Evolutionary conservation across 306 rosid species (phyloP).

Genomic region (Oxytropis ochrocephala): DNA sequence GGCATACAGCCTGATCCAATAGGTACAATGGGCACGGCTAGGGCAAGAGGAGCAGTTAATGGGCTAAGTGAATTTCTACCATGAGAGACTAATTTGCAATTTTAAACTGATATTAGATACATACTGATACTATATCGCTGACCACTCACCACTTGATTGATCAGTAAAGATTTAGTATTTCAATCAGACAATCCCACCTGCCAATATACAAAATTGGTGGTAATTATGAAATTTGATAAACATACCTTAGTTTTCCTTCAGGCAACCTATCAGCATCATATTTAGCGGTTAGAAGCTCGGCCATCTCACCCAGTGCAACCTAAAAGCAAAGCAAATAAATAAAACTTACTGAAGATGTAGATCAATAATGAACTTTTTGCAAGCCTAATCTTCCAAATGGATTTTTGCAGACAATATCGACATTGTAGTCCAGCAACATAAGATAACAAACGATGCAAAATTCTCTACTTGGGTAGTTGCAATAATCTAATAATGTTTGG

Average conservation of each 20-base stretch:
- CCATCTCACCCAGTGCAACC: conserved; percentile 96
- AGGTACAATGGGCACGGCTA: neutral
- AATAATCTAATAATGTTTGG: conserved; percentile 15
- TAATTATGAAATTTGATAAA: neutral
- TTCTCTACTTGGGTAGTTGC: neutral
- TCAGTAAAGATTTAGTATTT: neutral
- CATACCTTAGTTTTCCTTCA: conserved; percentile 77
- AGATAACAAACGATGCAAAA: conserved; percentile 11
- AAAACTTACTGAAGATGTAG: neutral
- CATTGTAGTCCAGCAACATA: neutral
- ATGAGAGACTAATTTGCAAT: too few relatives aligned
- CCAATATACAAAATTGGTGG: neutral
- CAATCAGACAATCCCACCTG: neutral
- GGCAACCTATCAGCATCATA: conserved; percentile 80
- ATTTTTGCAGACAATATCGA: neutral
- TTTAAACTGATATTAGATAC: neutral
- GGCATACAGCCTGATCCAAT: neutral
- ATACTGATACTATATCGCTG: too few relatives aligned
- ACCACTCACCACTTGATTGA: neutral
- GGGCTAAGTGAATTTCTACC: neutral
- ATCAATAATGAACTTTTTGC: conserved; percentile 8
- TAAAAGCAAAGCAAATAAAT: conserved; percentile 17
- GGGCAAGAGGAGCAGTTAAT: neutral
- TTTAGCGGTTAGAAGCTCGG: conserved; percentile 61
- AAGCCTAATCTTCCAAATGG: conserved; percentile 14